Base-by-base conservation (phyloP, 164 flowering plant genomes). In the Cinnamomum chago region DNA sequence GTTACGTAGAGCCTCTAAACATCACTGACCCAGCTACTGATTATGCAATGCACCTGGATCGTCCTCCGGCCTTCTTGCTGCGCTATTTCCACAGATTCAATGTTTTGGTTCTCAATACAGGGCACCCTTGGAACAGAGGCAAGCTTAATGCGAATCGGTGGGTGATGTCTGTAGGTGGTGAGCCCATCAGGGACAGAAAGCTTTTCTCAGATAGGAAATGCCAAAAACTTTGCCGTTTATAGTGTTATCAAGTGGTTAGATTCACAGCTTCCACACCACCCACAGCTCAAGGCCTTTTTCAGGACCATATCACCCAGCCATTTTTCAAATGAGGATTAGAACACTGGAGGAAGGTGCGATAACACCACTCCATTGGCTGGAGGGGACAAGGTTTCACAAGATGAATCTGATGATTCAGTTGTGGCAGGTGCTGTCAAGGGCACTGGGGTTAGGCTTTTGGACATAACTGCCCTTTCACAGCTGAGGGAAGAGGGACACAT, bases 111-210 rank as follows among this genome's bases (percentile, higher is more conserved):
- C 86, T 92, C 3, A 92, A 92, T 71, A 92, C 95, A 0, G 97
- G 95, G 7, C 97, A 92, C 79, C 95, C 90, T 65, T 92, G 95
- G 92, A 92, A 89, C 79, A 70, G 88, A 76, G 93, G 89, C 52
- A 92, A 90, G 82, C 71, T 92, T 9, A 76, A 22, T 2, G 90
- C 75, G n/a, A 92, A 92, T 76, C 82, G 84, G 9, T 90, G 97
- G 95, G 86, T 89, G 24, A 85, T 90, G 87, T 70, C 87, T 73
- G 88, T 83, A 0, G 75, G 83, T 66, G 97, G 93, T 22, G 81
- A 73, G 72, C 91, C 91, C 9, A 72, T 69, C 40, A 73, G 70
- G 28, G 62, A 64, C 15, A 72, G 60, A 58, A 72, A 72, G 50
- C 77, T 81, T 81, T 22, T 79, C 77, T 20, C 75, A 71, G 47